phyloP scores from a whole-genome alignment of 2,329 filamentous ascomycete species.

The Ustulina deusta region DNA sequence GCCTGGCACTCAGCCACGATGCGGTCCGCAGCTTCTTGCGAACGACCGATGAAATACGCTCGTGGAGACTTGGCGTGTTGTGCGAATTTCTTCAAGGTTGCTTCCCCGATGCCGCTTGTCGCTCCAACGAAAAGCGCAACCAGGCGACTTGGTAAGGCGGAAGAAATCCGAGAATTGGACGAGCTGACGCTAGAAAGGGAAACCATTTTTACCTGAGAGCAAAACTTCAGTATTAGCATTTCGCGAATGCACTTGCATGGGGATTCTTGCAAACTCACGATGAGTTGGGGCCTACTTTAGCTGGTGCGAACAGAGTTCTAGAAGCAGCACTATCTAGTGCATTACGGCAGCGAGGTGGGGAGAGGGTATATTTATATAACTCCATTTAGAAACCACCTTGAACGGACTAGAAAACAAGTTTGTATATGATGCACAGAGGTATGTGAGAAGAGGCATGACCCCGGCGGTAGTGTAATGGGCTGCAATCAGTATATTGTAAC shows the following conservation, averaged over 20 bases:
- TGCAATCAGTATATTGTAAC: no score
- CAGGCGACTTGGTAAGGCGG: slow-evolving; percentile 53
- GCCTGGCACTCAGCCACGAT: slow-evolving; percentile 58
- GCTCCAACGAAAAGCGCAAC: slow-evolving; percentile 64
- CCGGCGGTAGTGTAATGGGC: no score
- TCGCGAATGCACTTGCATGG: not conserved
- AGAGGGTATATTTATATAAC: slow-evolving; percentile 1
- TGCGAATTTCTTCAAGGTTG: slow-evolving; percentile 60
- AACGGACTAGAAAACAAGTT: not conserved
- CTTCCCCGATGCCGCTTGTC: slow-evolving; percentile 64
- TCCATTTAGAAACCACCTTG: not conserved
- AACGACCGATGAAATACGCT: slow-evolving; percentile 63
- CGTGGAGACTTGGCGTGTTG: slow-evolving; percentile 55
- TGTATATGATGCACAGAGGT: not conserved
- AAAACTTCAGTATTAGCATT: not conserved
- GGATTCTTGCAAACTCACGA: not conserved
- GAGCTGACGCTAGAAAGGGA: slow-evolving; percentile 23
- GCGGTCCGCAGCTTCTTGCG: slow-evolving; percentile 54
- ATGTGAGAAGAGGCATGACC: not conserved
- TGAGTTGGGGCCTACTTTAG: not conserved
- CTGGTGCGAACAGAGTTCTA: not conserved
- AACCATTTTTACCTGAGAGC: slow-evolving; percentile 23
- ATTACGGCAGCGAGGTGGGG: no score
- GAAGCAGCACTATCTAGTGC: not conserved
- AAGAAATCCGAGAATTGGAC: slow-evolving; percentile 53